Base-by-base conservation (phyloP, 192 early-diverging fungal genomes). In the Helicostylum pulchrum region DNA sequence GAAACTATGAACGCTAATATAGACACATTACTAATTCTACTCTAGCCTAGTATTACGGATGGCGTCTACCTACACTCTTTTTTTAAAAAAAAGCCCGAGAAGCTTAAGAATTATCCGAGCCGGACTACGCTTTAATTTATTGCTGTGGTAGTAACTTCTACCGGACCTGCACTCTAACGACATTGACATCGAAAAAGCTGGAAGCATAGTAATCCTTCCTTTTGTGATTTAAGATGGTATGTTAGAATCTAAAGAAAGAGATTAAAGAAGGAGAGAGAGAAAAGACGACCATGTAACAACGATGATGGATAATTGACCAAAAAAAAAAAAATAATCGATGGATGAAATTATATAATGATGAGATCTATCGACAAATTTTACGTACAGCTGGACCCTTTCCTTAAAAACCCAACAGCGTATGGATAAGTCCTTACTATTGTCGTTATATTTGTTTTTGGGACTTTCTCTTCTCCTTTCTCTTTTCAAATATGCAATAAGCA, bases 181-280 rank as follows among this genome's bases (percentile, higher is more conserved):
- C 36, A 39, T 39, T 39, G 36, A 39, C 36, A 10, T 39, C 36
- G 36, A 39, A 39, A 39, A 39, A 39, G 36, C 36, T 39, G 9
- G 36, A 39, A 39, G 36, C 36, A 39, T 39, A 39, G 36, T 39
- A 48, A 48, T 48, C 46, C 46, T 48, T 48, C 46, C 46, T 48
- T 48, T 48, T 48, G 46, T 48, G 46, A 1, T 48, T 48, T 48
- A 48, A 48, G 46, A 48, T 48, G 46, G 46, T 48, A 48, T 48
- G 46, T 48, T 17, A 19, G 15, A 19, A 48, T 14, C 46, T 17
- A 48, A 19, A 48, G 46, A 48, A 4, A 14, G 1, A 48, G 14
- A 17, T 7, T 12, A 5, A 12, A 15, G 12, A 19, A 19, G 11
- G 12, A 19, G 46, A 48, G 4, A 48, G 14, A 48, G 12, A 15